Conservation (phyloP, 768 basidiomycete species). For the Lactarius tabidus region DNA sequence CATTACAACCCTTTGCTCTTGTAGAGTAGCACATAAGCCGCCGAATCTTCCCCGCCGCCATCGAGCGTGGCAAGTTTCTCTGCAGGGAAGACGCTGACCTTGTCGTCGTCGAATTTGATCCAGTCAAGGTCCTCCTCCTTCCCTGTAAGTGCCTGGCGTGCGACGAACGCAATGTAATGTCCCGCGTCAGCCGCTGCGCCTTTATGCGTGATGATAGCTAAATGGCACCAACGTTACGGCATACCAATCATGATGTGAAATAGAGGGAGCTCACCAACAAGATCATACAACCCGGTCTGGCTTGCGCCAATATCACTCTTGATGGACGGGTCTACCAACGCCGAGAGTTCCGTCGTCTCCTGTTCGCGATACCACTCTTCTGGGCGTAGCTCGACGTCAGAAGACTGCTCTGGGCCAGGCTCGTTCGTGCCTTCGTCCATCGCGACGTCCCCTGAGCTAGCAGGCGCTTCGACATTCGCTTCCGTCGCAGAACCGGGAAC, state of each 20-base stretch:
- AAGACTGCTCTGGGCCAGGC: slow-evolving; percentile 28
- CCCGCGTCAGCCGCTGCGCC: slow-evolving; percentile 92
- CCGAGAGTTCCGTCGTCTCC: slow-evolving; percentile 63
- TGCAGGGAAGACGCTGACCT: slow-evolving; percentile 78
- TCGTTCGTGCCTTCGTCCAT: slow-evolving; percentile 52
- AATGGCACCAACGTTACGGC: neutral
- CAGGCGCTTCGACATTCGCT: slow-evolving; percentile 3
- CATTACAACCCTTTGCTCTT: slow-evolving; percentile 48
- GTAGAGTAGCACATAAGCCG: slow-evolving; percentile 88
- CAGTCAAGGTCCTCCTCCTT: slow-evolving; percentile 75
- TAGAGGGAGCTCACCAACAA: slow-evolving; percentile 61
- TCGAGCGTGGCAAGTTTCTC: slow-evolving; percentile 84
- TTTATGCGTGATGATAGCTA: slow-evolving; percentile 95
- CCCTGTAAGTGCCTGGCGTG: slow-evolving; percentile 14
- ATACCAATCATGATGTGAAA: slow-evolving; percentile 4
- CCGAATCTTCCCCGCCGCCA: slow-evolving; percentile 88
- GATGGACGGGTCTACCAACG: slow-evolving; percentile 57
- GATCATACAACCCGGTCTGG: slow-evolving; percentile 81
- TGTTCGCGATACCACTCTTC: slow-evolving; percentile 59
- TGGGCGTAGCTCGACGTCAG: slow-evolving; percentile 50
- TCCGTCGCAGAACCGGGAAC: slow-evolving; percentile 9
- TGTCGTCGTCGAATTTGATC: slow-evolving; percentile 98
- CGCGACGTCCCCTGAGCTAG: slow-evolving; percentile 43
- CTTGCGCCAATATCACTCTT: slow-evolving; percentile 71
- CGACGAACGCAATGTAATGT: slow-evolving; percentile 89